Percentiles rank a stretch among this genome's conserved stretches.
phyloP scores from a whole-genome alignment of 2,329 filamentous ascomycete genomes.

The Stemphylium lycopersici region DNA sequence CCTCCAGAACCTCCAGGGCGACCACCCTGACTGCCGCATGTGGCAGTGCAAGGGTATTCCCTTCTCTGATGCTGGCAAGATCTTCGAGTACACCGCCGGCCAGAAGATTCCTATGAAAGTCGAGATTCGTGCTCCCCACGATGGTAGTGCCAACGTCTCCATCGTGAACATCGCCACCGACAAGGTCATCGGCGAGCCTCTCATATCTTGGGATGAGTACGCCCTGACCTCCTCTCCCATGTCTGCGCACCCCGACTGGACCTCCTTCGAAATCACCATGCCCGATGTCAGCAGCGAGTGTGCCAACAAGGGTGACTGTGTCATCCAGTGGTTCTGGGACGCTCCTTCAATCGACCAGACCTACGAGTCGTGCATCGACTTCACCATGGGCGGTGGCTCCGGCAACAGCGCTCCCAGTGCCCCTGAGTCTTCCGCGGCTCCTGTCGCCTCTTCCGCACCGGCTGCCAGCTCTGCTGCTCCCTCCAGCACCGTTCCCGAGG shows the following conservation, averaged over 20 bases:
- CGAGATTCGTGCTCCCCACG: constrained; percentile 60
- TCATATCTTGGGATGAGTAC: constrained; percentile 63
- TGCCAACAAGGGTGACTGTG: constrained; percentile 57
- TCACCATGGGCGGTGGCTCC: constrained; percentile 52
- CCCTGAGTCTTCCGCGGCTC: constrained; percentile 14
- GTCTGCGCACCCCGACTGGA: constrained; percentile 51
- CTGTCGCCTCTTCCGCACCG: constrained; percentile 15
- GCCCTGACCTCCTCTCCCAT: constrained; percentile 56
- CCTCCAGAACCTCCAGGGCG: constrained; percentile 53
- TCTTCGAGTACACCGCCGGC: constrained; percentile 59
- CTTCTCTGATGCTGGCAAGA: constrained; percentile 59
- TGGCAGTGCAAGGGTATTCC: constrained; percentile 66
- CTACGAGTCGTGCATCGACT: constrained; percentile 69
- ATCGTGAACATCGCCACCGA: constrained; percentile 62
- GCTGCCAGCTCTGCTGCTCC: constrained; percentile 15
- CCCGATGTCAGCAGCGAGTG: constrained; percentile 58
- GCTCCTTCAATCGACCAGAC: constrained; percentile 63
- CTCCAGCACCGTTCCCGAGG: constrained; percentile 16
- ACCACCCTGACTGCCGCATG: constrained; percentile 60
- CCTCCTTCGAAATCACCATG: constrained; percentile 61
- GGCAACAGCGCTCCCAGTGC: constrained; percentile 18
- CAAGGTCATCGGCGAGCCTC: constrained; percentile 58
- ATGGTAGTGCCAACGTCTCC: constrained; percentile 63
- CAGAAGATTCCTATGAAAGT: constrained; percentile 55
- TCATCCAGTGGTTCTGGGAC: constrained; percentile 69